Percentiles rank a stretch among this genome's conserved stretches.
phyloP scores from a whole-genome alignment of 176 grass and related monocot genomes.

The Cenchrus purpureus region DNA sequence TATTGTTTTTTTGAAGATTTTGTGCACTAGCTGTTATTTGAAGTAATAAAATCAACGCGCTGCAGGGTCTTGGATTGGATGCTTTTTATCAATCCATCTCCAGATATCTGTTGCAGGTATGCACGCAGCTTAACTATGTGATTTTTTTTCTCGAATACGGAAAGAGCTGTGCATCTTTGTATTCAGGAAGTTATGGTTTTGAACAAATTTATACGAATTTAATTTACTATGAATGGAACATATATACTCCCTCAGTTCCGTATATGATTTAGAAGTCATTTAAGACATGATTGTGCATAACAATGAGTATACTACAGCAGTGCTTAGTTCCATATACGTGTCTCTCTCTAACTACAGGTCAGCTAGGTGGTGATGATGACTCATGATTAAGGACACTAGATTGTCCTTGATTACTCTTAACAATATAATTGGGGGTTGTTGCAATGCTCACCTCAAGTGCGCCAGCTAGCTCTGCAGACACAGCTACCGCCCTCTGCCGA shows the following conservation, averaged over 20 bases:
- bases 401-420: constrained; percentile 33
- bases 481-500: constrained; percentile 9
- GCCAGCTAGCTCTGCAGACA: constrained; percentile 47
- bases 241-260: too few species aligned
- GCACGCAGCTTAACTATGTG: not conserved
- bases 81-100: not conserved
- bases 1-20: not conserved
- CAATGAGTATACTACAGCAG: too few species aligned
- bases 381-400: constrained; percentile 51
- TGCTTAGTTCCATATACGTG: not conserved
- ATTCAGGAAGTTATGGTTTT: too few species aligned
- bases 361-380: constrained; percentile 11
- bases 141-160: not conserved
- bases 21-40: too few species aligned
- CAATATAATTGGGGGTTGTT: constrained; percentile 17
- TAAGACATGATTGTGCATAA: too few species aligned
- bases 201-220: too few species aligned
- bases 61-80: not conserved
- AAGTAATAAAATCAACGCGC: not conserved
- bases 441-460: constrained; percentile 55
- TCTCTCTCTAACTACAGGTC: not conserved
- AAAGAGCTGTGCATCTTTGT: too few species aligned
- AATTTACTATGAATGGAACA: too few species aligned
- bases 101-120: not conserved
- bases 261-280: too few species aligned